Evolutionary conservation across 768 basidiomycete genomes (phyloP), one percentile per base, ranked within the genome.

Genomic region (Naganishia antarctica): DNA sequence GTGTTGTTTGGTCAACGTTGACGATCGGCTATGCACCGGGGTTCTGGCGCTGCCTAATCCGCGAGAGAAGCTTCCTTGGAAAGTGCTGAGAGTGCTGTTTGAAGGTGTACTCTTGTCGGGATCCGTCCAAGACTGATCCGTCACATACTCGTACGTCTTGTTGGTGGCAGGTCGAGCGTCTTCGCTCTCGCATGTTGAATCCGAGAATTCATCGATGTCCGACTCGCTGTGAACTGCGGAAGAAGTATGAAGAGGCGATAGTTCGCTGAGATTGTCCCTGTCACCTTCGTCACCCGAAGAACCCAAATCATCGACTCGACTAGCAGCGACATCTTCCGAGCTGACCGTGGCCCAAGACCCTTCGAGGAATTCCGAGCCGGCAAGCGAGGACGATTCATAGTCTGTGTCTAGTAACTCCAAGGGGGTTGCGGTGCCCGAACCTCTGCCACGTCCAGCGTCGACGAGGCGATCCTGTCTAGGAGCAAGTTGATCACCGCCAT

Each of bases 71-170:
- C 37, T 57, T 37, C 53, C 53, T 12, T 37, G 53, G 18, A 41
- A 3, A 18, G 53, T 57, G 26, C 53, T 41, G 32, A 37, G 53
- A n/a, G 53, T 57, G n/a, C 53, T 57, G 23, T 57, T 41, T 12
- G 53, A 57, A 23, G 53, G 34, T 21, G 53, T 57, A 37, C 34
- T 40, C 32, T 57, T 40, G 11, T 57, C 53, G 53, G 53, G 53
- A 57, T 57, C 53, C 13, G 53, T 57, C 53, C 53, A 57, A 57
- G 53, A 57, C 32, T 57, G 53, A 15, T 57, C 53, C 15, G 53
- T 57, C 1, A 57, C 53, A 26, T 57, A 57, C n/a, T 57, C 53
- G 37, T 57, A 57, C 13, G 37, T 37, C 21, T 16, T 57, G 13
- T 29, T 21, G 21, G 12, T 40, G 11, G 34, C 26, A 6, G 37